phyloP scores from a whole-genome alignment of 495 filamentous ascomycete species.

The Aspergillus funiculosus region DNA sequence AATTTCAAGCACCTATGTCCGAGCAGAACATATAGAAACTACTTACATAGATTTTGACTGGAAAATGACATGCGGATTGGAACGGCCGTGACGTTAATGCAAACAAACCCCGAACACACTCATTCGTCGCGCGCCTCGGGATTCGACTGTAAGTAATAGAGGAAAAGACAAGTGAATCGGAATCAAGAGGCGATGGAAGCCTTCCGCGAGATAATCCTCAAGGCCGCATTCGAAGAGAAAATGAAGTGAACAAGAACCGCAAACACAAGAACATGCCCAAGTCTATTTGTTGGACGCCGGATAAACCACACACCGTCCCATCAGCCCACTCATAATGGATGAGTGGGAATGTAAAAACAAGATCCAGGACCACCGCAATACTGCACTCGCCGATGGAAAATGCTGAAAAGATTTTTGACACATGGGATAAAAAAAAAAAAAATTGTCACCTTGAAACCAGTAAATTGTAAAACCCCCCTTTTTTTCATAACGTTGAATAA shows the following conservation, averaged over 20 bases:
- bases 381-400: constrained; percentile 32
- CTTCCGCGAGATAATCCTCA: constrained; percentile 22
- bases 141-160: constrained; percentile 4
- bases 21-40: constrained; percentile 19
- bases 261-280: constrained; percentile 42
- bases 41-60: constrained; percentile 21
- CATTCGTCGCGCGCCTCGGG: constrained; percentile 12
- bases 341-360: constrained; percentile 27
- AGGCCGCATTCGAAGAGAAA: constrained; percentile 13
- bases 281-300: constrained; percentile 46
- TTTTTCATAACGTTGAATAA: constrained; percentile 18
- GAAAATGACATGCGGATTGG: constrained; percentile 15
- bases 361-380: constrained; percentile 28
- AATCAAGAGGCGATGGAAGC: constrained; percentile 24
- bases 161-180: constrained; percentile 16
- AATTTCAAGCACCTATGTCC: constrained; percentile 18
- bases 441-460: constrained; percentile 21
- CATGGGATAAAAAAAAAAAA: constrained; percentile 14
- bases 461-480: constrained; percentile 18
- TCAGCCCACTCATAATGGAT: constrained; percentile 33
- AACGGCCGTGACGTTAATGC: constrained; percentile 21
- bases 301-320: constrained; percentile 39
- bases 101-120: constrained; percentile 16
- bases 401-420: constrained; percentile 27
- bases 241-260: constrained; percentile 15